Percentiles rank a stretch among this genome's conserved stretches.
Evolutionary conservation across 2,329 filamentous ascomycete genomes (phyloP).

Genomic region (Diaporthe ilicicola): DNA sequence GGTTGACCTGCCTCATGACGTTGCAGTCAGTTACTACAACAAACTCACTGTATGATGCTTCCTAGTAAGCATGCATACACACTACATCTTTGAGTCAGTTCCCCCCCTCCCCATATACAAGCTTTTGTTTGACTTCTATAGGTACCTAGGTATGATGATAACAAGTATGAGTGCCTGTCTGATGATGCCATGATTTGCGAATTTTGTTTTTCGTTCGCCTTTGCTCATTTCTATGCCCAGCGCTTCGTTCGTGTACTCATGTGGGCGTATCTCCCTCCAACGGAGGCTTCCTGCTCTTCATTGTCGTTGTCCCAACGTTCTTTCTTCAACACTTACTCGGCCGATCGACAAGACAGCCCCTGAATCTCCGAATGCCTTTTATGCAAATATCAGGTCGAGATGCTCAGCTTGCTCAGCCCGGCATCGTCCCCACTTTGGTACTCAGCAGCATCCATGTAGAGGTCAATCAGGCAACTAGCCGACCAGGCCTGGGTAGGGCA

Average conservation of each 20-base stretch:
- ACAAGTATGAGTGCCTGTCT: neutral
- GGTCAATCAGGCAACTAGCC: constrained; percentile 89
- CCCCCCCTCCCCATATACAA: neutral
- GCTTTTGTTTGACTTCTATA: neutral
- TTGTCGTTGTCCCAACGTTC: neutral
- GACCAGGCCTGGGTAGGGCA: constrained; percentile 98
- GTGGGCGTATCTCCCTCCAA: neutral
- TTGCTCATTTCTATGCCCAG: neutral
- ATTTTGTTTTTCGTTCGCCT: neutral
- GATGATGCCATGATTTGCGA: constrained; percentile 1
- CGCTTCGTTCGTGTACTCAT: constrained; percentile 2
- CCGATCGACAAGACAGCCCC: neutral
- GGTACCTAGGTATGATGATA: too few species aligned
- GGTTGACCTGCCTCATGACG: neutral
- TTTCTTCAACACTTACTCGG: neutral
- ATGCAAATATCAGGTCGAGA: constrained; percentile 3
- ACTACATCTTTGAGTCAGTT: neutral
- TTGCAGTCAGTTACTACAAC: too few species aligned
- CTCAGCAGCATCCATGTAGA: constrained; percentile 89
- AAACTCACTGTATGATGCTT: too few species aligned
- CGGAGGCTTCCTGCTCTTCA: neutral
- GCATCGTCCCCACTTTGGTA: constrained; percentile 46
- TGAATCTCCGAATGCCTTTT: neutral
- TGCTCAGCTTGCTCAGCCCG: constrained; percentile 24
- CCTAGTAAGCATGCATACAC: neutral